Percentiles rank a stretch among this genome's conserved stretches.
phyloP scores from a whole-genome alignment of 192 early-diverging fungal species.

The Coemansia reversa region DNA sequence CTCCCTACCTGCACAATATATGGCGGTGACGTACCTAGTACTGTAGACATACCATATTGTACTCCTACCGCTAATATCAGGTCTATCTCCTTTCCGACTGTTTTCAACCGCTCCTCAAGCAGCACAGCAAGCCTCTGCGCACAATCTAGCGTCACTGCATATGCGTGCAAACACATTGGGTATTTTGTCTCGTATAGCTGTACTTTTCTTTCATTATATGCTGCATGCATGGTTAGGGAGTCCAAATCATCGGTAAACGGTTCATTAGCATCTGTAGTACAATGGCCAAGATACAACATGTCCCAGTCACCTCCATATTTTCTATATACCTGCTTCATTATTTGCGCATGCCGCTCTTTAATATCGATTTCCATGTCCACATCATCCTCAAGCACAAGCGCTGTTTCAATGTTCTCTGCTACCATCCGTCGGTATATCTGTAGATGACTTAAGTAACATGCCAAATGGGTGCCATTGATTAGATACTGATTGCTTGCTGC shows the following conservation, averaged over 20 bases:
- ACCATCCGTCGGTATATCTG: constrained; percentile 19
- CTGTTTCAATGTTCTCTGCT: constrained; percentile 29
- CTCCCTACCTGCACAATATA: constrained; percentile 43
- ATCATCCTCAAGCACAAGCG: constrained; percentile 40
- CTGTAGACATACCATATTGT: constrained; percentile 21
- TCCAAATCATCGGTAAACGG: not conserved
- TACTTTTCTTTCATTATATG: constrained; percentile 6
- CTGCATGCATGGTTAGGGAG: constrained; percentile 2
- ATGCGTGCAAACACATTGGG: constrained; percentile 51
- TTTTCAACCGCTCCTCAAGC: constrained; percentile 33
- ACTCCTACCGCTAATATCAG: constrained; percentile 34
- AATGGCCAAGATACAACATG: constrained; percentile 53
- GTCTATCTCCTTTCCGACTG: constrained; percentile 32
- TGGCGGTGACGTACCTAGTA: constrained; percentile 33
- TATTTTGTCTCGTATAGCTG: constrained; percentile 35
- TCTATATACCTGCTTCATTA: constrained; percentile 17
- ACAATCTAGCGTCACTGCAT: constrained; percentile 35
- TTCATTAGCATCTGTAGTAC: constrained; percentile 31
- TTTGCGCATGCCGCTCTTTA: constrained; percentile 15
- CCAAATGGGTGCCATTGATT: constrained; percentile 34
- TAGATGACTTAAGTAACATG: constrained; percentile 48
- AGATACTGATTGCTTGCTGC: constrained; percentile 13
- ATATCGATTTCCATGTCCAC: constrained; percentile 48
- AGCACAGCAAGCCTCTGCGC: constrained; percentile 32
- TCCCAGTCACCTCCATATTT: constrained; percentile 39